Evolutionary conservation across 225 moss, liverwort and hornwort genomes (phyloP), one percentile per base, ranked within the genome.

Genomic region (Polytrichum commune): DNA sequence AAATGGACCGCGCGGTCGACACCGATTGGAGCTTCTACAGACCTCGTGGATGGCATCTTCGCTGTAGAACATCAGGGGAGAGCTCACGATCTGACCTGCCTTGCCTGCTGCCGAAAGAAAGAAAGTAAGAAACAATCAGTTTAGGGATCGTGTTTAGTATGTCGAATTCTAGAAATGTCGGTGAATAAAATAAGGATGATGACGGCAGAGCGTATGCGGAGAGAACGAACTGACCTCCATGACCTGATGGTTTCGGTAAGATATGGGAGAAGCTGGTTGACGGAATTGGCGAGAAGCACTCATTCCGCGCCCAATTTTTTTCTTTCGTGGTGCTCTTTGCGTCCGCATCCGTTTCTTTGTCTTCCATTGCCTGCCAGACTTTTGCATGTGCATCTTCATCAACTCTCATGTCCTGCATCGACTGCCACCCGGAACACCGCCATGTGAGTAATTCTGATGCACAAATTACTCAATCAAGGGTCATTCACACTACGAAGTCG

Each of bases 1-100:
- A 53, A 94, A 79, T 0, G 88, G 78, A 6, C 85, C 78, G 0
- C 83, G 74, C 29, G 82, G 86, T 5, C 90, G 83, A 58, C 80
- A 83, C 8, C 88, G 73, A 55, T 75, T 78, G 19, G 80, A 76
- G 27, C 78, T 84, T 63, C 78, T 70, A 65, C 78, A 86, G 1
- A 88, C 79, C 19, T 86, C 90, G 69, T 78, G 69, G n/a, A 90
- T 25, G 0, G 78, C 71, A 23, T 86, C 88, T 5, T 85, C 83
- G 66, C 75, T 82, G 74, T 75, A 68, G 56, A 82, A 81, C 77
- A 78, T 76, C 38, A 87, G 62, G 1, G 89, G 84, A 18, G 78
- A 65, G 6, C 68, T 73, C 10, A 72, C 19, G 26, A 62, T 65
- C 62, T 72, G 77, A 8, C 75, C 67, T 26, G 35, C 65, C 22